These are phyloP conservation scores for Septoria linicola DNA, from an alignment of 2,329 filamentous ascomycete species.

Conservation along the genomic window DNA sequence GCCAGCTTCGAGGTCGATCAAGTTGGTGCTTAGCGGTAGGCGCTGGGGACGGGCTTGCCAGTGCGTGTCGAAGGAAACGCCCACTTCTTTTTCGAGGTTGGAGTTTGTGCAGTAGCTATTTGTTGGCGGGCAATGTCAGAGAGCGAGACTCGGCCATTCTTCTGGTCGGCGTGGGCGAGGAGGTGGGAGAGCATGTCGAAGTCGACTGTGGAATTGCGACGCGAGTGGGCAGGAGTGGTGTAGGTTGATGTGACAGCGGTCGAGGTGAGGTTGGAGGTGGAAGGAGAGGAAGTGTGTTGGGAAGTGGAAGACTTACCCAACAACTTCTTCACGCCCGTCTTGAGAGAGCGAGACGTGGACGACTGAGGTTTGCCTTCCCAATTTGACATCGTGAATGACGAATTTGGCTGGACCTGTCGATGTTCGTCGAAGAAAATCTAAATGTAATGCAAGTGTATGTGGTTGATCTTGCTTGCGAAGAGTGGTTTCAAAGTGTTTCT, in stretches of 20 bases:
- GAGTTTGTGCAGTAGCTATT: conserved; percentile 60
- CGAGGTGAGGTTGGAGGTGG: conserved; percentile 7
- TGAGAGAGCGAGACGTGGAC: conserved; percentile 63
- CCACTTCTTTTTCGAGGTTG: conserved; percentile 60
- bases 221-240: conserved; percentile 12
- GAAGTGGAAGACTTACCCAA: conserved; percentile 43
- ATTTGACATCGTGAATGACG: conserved; percentile 61
- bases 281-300: conserved; percentile 9
- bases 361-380: conserved; percentile 62
- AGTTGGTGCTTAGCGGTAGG: conserved; percentile 38
- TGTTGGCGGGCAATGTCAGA: background rate
- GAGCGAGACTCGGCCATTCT: background rate
- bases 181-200: conserved; percentile 19
- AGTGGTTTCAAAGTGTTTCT: conserved; percentile 59
- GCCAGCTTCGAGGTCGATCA: conserved; percentile 44
- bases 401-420: conserved; percentile 57
- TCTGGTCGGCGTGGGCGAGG: conserved; percentile 2
- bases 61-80: conserved; percentile 55
- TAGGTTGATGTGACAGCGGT: conserved; percentile 12
- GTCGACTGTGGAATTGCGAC: conserved; percentile 15
- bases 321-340: conserved; percentile 55
- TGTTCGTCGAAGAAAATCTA: conserved; percentile 65
- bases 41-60: conserved; percentile 52
- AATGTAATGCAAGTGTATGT: conserved; percentile 63
- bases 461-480: conserved; percentile 60